These are phyloP conservation scores for Gaertneriomyces semiglobifer DNA, from an alignment of 192 early-diverging fungal genomes.

Conservation along the genomic window DNA sequence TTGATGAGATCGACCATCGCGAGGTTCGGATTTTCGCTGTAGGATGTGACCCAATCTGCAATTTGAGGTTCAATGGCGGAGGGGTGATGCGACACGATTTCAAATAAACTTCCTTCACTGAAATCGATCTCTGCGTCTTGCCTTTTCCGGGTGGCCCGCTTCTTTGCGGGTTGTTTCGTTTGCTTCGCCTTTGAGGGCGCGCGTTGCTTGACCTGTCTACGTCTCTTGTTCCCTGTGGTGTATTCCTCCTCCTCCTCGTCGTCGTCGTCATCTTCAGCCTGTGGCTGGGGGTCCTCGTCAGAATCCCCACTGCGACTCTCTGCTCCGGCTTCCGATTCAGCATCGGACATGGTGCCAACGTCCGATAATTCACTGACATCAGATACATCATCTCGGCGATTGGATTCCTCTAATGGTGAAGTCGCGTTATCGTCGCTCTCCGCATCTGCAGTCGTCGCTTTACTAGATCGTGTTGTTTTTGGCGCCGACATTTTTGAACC, in stretches of 20 bases:
- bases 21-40: constrained; percentile 45
- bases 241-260: constrained; percentile 1
- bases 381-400: too few relatives aligned
- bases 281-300: too few relatives aligned
- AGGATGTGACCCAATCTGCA: constrained; percentile 70
- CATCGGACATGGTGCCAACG: too few relatives aligned
- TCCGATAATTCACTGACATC: too few relatives aligned
- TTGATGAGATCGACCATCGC: constrained; percentile 72
- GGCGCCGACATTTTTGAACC: too few relatives aligned
- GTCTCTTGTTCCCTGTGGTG: neutral
- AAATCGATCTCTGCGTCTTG: neutral
- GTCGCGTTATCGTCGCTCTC: too few relatives aligned
- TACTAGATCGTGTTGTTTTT: too few relatives aligned
- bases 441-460: too few relatives aligned
- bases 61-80: constrained; percentile 58
- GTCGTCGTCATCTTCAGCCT: constrained; percentile 3
- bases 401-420: too few relatives aligned
- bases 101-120: constrained; percentile 5
- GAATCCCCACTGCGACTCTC: too few relatives aligned
- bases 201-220: neutral
- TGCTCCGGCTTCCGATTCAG: too few relatives aligned
- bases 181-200: neutral
- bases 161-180: neutral
- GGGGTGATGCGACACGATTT: constrained; percentile 25
- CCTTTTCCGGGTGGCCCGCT: neutral